Base-by-base conservation (phyloP, 345 rosid genomes). In the Bruguiera sexangula region DNA sequence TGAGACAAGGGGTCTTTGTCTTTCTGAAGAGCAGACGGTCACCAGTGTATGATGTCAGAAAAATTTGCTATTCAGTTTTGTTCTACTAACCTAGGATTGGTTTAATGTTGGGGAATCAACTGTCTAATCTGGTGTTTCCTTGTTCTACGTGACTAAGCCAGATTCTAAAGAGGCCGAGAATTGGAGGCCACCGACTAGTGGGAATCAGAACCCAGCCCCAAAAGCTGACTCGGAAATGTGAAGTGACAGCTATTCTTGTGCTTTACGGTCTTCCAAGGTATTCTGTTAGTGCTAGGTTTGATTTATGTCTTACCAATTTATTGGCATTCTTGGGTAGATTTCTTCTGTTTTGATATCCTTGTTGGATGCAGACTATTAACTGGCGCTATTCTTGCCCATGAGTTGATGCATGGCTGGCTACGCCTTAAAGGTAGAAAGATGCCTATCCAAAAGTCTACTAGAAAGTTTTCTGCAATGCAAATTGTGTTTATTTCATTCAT, bases 251-350 rank as follows among this genome's bases (percentile, higher is more conserved):
- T 27, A 95, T 95, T 79, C 90, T 95, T 43, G 99, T 92, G 63
- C 96, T 92, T 60, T 92, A 92, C 63, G 96, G 99, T 46, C 93
- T 95, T 73, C 99, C 99, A 56, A 86, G 97, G 98, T 88, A 82
- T 53, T n/a, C 27, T 21, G 30, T 21, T 56, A 21, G 43, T 58
- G 46, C 21, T 30, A 63, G 60, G 30, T 6, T 59, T 46, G 39
- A 6, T 26, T 24, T 54, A 1, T 11, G 46, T n/a, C 34, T 27
- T 21, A 4, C 21, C 18, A 7, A 55, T 58, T 67, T 18, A 11
- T 73, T 52, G 66, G 52, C 34, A 24, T 56, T 56, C 16, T 21
- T 24, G 1, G 26, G 26, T 27, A 10, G 26, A 22, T 21, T 21
- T 56, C 60, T 56, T n/a, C 29, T 24, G 30, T 56, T 56, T 43